These are phyloP conservation scores for Eucalyptus virginea DNA, from an alignment of 345 rosid species.

Conservation along the genomic window DNA sequence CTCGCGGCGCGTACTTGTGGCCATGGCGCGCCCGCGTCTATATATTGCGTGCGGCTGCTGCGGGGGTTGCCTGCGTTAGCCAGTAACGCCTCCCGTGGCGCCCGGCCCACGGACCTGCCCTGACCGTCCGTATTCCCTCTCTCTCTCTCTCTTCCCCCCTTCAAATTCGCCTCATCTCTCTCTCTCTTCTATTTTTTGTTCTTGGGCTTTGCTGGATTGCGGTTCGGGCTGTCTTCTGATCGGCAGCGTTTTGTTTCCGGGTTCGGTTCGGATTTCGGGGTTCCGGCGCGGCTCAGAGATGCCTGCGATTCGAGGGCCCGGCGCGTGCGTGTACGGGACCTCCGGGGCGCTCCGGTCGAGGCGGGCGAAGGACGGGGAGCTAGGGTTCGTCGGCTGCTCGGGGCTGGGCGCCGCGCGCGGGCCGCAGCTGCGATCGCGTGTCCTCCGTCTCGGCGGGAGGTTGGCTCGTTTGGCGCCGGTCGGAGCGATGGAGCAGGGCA, in stretches of 20 bases:
- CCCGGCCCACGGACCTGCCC: not conserved
- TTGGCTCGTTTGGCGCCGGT: constrained; percentile 14
- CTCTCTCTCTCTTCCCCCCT: not conserved
- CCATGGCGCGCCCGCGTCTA: not conserved
- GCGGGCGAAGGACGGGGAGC: not conserved
- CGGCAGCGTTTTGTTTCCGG: not conserved
- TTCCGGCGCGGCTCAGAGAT: not conserved
- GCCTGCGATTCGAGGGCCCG: not conserved
- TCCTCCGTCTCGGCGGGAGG: not conserved
- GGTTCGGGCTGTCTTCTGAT: not conserved
- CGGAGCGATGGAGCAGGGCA: constrained; percentile 33
- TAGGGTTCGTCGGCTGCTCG: not conserved
- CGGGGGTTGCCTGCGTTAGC: not conserved
- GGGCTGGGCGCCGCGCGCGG: not conserved
- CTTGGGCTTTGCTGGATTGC: not conserved
- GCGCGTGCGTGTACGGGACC: constrained; percentile 2
- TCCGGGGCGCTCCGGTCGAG: not conserved
- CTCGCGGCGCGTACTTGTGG: not conserved
- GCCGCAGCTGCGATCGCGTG: not conserved
- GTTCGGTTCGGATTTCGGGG: not conserved
- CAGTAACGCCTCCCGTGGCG: not conserved
- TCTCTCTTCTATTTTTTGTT: not conserved
- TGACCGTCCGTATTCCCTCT: not conserved
- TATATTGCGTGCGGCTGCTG: accelerated
- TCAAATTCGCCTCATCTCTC: not conserved